Evolutionary conservation across 805 yeast species (phyloP), one percentile per base, ranked within the genome.

Genomic region (Candida schatavii): DNA sequence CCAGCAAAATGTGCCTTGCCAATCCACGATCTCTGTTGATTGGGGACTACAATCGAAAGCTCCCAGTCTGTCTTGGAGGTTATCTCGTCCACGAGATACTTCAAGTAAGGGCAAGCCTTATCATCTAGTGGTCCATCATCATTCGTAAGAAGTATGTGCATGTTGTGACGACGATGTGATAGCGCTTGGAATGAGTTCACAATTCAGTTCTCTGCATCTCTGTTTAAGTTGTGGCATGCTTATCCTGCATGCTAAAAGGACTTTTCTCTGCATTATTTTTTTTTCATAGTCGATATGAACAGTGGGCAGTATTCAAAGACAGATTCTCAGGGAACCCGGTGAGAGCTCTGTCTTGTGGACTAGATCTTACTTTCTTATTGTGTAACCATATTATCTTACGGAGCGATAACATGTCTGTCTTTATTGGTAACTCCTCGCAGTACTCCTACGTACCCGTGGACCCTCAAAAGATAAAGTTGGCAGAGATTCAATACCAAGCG

Each of bases 1-100:
- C 88, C 91, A 0, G 95, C 95, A 55, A 93, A 81, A 68, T 90
- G 97, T 4, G 99, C 98, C 61, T 93, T 93, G 28, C 97, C 97
- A 43, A 89, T 91, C 99, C 99, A 93, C 11, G 97, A 90, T 52
- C 93, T 71, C 53, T 78, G 83, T 43, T 88, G 95, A 40, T 81
- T 76, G 10, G 99, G 99, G 2, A 93, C 83, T 21, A 84, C 89
- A 17, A 90, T 81, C 19, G 89, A 80, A 25, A 90, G 64, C 21
- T 85, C 78, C 98, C 98, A 91, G 57, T 87, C 80, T 4, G 97
- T 87, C 40, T 68, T 52, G 32, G 70, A 58, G 35, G 59, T 57
- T 35, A 90, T 71, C 37, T 87, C 85, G 47, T 84, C 84, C 4
- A 88, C 89, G 28, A 93, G 73, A 51, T 79, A 84, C 55, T 86